Base-by-base conservation (phyloP, 441 rosid genomes). In the Mallotus japonicus region DNA sequence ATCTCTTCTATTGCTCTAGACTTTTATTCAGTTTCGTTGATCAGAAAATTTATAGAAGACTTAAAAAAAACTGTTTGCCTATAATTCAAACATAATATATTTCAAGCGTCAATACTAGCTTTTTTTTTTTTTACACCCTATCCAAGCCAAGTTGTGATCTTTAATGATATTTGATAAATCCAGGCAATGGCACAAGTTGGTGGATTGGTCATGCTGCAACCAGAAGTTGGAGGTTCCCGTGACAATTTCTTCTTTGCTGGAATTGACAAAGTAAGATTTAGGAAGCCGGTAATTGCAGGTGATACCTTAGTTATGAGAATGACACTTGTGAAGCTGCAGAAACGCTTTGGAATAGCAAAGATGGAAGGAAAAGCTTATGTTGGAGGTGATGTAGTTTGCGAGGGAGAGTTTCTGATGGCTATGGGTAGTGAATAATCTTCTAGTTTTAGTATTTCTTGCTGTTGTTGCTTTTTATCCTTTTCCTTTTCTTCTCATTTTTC, bases 141-240 rank as follows among this genome's bases (percentile, higher is more conserved):
- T 37, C 5, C 11, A 1, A 40, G 62, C 11, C 56, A 56, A 19
- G 6, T 67, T 19, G 32, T 59, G 54, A 42, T 60, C 50, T 16
- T 50, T 60, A 32, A 14, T 65, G 74, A 61, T 58, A 40, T 56
- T 49, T 15, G 2, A 42, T 50, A n/a, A 22, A 40, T 74, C 40
- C 70, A 93, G 96, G 95, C 97, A 75, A 85, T 93, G 98, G 95
- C 96, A 6, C 97, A 92, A 81, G 93, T 89, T 65, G 95, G 96
- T 59, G 97, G 96, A 63, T 72, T 93, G 65, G 93, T 92, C n/a
- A 87, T 92, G 93, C 85, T 94, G 82, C 92, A 89, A 78, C 96
- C 93, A 5, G 91, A 90, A 77, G 90, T 88, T 6, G 92, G 96
- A 75, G 93, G 93, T 24, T 90, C 93, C 65, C 87, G 79, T 12